Evolutionary conservation across 192 early-diverging fungal genomes (phyloP), one percentile per base, ranked within the genome.

Genomic region (Hyaloraphidium curvatum): DNA sequence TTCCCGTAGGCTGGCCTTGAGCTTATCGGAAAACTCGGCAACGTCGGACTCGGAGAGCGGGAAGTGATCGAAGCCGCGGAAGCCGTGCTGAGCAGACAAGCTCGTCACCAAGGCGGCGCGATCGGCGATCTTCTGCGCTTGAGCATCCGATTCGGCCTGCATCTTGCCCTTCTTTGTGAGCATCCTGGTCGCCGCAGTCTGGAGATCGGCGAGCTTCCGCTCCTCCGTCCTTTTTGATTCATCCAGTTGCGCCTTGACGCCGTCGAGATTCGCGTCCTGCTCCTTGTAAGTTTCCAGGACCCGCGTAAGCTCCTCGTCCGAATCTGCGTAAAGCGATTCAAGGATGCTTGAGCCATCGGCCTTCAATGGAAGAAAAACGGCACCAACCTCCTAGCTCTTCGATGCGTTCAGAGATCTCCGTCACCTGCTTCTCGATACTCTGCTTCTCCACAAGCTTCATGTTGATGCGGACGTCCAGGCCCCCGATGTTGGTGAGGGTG

Each of bases 261-360:
- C 56, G 31, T 70, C 70, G 7, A 65, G 59, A 19, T 59, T 53
- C 31, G 48, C 60, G 1, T 60, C 25, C 28, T 58, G 62, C 21
- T 57, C 56, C 2, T 61, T 55, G 21, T 67, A 62, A 39, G 73
- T 73, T 2, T 66, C 61, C 4, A 76, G 55, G 69, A 83, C 67
- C 29, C 57, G 57, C 30, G 71, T 48, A 23, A 88, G 67, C 17
- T 82, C 78, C 35, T 70, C 66, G 56, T 82, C 79, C 1, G 76
- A 69, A 52, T 83, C 76, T 58, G 55, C 26, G 25, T 26, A 2
- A 31, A 63, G 35, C 48, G 31, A 48, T 5, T 22, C 14, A 9
- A 21, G 19, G 25, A 19, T 5, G 43, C 4, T 7, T 5, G 14
- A 14, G 14, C 19, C 7, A 22, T 11, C 17, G 7, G 25, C 14